Conservation (phyloP, 202 grass and related monocot genomes). For the Musa balbisiana region DNA sequence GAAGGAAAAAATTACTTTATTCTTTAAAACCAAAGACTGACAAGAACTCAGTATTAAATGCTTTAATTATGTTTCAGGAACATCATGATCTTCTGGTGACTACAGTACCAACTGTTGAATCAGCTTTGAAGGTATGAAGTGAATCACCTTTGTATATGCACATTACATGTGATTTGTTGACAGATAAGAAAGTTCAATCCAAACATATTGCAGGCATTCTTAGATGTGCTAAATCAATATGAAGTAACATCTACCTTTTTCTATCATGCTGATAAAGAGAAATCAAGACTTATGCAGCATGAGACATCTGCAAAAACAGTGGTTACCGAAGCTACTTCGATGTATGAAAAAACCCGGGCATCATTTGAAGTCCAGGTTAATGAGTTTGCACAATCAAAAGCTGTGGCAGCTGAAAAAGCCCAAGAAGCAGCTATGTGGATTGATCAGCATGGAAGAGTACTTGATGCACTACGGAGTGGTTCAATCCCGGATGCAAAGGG, state of each 20-base stretch:
- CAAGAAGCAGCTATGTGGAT: slow-evolving; percentile 66
- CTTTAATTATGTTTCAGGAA: slow-evolving; percentile 45
- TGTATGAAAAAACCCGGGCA: slow-evolving; percentile 58
- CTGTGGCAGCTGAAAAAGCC: slow-evolving; percentile 52
- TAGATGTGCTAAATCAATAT: slow-evolving; percentile 60
- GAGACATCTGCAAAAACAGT: slow-evolving; percentile 76
- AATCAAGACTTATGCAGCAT: slow-evolving; percentile 66
- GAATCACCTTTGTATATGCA: background rate
- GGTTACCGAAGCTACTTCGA: slow-evolving; percentile 67
- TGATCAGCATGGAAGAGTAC: slow-evolving; percentile 69
- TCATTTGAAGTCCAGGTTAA: slow-evolving; percentile 72
- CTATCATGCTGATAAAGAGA: slow-evolving; percentile 93
- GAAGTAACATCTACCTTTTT: slow-evolving; percentile 62
- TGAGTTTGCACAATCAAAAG: slow-evolving; percentile 70
- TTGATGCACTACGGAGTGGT: slow-evolving; percentile 61
- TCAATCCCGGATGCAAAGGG: slow-evolving; percentile 37
- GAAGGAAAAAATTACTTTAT: background rate
- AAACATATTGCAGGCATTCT: slow-evolving; percentile 45
- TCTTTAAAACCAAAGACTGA: background rate
- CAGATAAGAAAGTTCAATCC: background rate
- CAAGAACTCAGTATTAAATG: background rate
- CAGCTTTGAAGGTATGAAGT: slow-evolving; percentile 76
- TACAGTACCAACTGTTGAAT: slow-evolving; percentile 75
- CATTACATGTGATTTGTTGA: background rate
- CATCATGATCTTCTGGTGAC: slow-evolving; percentile 84